phyloP scores from a whole-genome alignment of 2,329 filamentous ascomycete species.

The Scedosporium dehoogii region DNA sequence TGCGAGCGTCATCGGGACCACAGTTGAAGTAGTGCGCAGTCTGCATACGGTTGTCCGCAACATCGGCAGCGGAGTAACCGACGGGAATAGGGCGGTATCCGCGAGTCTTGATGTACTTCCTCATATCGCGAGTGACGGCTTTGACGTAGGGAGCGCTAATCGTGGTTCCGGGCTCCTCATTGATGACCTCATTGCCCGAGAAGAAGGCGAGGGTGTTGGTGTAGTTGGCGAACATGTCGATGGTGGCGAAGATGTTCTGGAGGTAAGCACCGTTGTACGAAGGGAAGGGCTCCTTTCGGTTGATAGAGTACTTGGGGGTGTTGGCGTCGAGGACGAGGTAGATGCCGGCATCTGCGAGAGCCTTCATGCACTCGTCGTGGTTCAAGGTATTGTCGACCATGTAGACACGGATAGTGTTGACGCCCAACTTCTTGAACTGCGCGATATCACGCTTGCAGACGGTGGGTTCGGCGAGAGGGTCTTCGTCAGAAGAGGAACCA shows the following conservation, averaged over 20 bases:
- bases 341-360: slow-evolving; percentile 73
- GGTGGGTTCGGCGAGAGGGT: slow-evolving; percentile 64
- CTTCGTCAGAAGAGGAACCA: slow-evolving; percentile 43
- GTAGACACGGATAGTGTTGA: slow-evolving; percentile 91
- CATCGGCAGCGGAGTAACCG: slow-evolving; percentile 70
- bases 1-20: slow-evolving; percentile 70
- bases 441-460: slow-evolving; percentile 71
- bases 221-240: slow-evolving; percentile 76
- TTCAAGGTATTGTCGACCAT: slow-evolving; percentile 75
- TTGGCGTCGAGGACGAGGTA: slow-evolving; percentile 90
- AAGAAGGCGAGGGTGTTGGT: slow-evolving; percentile 82
- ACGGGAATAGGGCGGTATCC: slow-evolving; percentile 60
- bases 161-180: slow-evolving; percentile 53
- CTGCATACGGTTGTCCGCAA: slow-evolving; percentile 74
- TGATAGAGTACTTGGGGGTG: slow-evolving; percentile 80
- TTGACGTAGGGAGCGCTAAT: slow-evolving; percentile 64
- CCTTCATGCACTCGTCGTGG: slow-evolving; percentile 79
- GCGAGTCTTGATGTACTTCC: slow-evolving; percentile 55
- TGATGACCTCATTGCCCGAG: slow-evolving; percentile 73
- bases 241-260: slow-evolving; percentile 74
- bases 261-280: slow-evolving; percentile 87
- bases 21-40: slow-evolving; percentile 93
- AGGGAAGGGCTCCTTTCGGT: slow-evolving; percentile 53
- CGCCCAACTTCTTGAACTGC: slow-evolving; percentile 73
- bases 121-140: slow-evolving; percentile 68